phyloP scores from a whole-genome alignment of 1,284 basidiomycete genomes.

The Neotropicomus parvogracilis region DNA sequence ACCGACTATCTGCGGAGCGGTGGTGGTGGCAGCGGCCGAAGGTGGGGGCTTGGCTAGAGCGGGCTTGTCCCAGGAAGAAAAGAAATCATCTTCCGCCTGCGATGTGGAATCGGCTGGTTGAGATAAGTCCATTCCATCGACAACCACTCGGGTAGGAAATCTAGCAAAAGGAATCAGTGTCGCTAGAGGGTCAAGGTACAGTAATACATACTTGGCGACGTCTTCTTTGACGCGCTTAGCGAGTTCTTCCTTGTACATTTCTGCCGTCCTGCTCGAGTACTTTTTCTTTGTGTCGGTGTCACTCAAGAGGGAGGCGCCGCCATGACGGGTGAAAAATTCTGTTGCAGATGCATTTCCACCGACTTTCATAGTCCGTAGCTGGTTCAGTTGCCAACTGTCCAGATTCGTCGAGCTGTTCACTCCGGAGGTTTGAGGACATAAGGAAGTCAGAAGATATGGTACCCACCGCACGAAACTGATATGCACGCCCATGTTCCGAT shows the following conservation, averaged over 20 bases:
- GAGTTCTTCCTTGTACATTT: constrained; percentile 92
- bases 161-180: constrained; percentile 38
- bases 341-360: constrained; percentile 89
- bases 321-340: constrained; percentile 90
- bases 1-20: constrained; percentile 35
- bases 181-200: not conserved
- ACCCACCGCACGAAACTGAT: constrained; percentile 94
- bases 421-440: constrained; percentile 17
- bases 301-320: constrained; percentile 66
- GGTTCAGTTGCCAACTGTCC: constrained; percentile 89
- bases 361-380: constrained; percentile 95
- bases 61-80: constrained; percentile 93
- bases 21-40: constrained; percentile 39
- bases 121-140: constrained; percentile 69
- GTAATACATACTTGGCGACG: constrained; percentile 50
- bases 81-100: constrained; percentile 81
- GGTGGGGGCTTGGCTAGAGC: constrained; percentile 52
- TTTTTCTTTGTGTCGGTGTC: constrained; percentile 86
- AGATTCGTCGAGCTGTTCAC: constrained; percentile 86
- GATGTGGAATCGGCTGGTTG: constrained; percentile 36
- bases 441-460: not conserved
- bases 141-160: constrained; percentile 70
- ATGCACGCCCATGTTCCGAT: constrained; percentile 97
- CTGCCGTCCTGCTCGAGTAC: constrained; percentile 81
- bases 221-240: constrained; percentile 82